phyloP scores from a whole-genome alignment of 192 early-diverging fungal genomes.

The Coemansia sp. region DNA sequence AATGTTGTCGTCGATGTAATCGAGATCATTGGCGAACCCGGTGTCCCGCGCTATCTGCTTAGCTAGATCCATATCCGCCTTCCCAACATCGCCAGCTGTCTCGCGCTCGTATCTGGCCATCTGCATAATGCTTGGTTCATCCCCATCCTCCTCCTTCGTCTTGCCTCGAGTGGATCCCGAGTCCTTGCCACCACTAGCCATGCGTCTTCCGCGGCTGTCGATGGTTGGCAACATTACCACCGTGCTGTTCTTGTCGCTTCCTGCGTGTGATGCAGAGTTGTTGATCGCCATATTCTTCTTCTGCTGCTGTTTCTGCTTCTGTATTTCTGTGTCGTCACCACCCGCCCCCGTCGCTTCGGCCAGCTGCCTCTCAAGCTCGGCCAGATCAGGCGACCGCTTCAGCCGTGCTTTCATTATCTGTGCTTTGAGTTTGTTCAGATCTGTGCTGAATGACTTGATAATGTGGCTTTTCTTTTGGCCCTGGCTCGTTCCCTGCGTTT shows the following conservation, averaged over 20 bases:
- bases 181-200: background rate
- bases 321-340: background rate
- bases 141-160: constrained; percentile 20
- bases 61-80: constrained; percentile 20
- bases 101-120: constrained; percentile 36
- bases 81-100: constrained; percentile 23
- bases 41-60: constrained; percentile 47
- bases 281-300: background rate
- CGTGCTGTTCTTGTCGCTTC: constrained; percentile 1
- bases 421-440: constrained; percentile 86
- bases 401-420: constrained; percentile 80
- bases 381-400: constrained; percentile 62
- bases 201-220: constrained; percentile 39
- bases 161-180: background rate
- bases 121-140: constrained; percentile 11
- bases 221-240: constrained; percentile 38
- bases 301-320: constrained; percentile 20
- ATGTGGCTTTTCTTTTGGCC: background rate
- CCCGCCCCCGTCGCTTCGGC: constrained; percentile 55
- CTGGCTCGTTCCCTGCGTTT: background rate
- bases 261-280: background rate
- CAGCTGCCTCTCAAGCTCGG: constrained; percentile 71
- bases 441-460: constrained; percentile 22
- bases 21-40: constrained; percentile 64
- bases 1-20: constrained; percentile 90